Conservation (phyloP, 2,329 filamentous ascomycete genomes). For the Drechmeria coniospora region DNA sequence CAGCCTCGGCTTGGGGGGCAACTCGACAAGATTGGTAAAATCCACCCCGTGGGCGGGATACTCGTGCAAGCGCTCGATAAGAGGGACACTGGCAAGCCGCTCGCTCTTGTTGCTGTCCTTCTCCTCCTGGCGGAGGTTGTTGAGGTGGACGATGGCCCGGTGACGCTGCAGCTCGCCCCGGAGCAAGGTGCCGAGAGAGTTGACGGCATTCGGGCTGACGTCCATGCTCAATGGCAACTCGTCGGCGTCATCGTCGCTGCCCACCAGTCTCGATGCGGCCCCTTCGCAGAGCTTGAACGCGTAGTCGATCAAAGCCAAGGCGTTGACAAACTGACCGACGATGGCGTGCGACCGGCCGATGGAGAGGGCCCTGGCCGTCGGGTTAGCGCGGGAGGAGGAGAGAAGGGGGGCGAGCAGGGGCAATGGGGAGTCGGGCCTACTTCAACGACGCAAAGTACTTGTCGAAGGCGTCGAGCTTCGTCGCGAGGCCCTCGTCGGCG, state of each 20-base stretch:
- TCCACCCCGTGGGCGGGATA: conserved; percentile 61
- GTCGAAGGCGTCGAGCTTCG: conserved; percentile 62
- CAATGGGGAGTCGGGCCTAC: conserved; percentile 32
- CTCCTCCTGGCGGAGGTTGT: conserved; percentile 41
- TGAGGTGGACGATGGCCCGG: conserved; percentile 73
- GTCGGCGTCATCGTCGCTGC: conserved; percentile 11
- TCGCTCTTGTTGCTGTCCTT: conserved; percentile 20
- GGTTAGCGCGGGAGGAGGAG: conserved; percentile 3
- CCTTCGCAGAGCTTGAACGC: conserved; percentile 48
- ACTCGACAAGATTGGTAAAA: conserved; percentile 67
- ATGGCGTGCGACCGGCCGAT: conserved; percentile 75
- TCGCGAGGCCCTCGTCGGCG: conserved; percentile 60
- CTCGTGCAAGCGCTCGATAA: conserved; percentile 60
- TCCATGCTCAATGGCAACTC: conserved; percentile 46
- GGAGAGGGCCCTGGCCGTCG: conserved; percentile 50
- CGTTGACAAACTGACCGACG: conserved; percentile 55
- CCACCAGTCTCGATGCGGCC: conserved; percentile 32
- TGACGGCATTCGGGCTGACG: conserved; percentile 42
- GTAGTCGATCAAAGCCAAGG: conserved; percentile 69
- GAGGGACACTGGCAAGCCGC: conserved; percentile 24
- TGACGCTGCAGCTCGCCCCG: conserved; percentile 61
- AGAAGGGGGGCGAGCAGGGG: neutral
- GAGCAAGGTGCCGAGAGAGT: conserved; percentile 46
- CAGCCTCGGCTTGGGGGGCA: conserved; percentile 67
- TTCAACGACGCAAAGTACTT: conserved; percentile 82